These are phyloP conservation scores for Raffaelea albimanens DNA, from an alignment of 2,329 filamentous ascomycete species.

Conservation along the genomic window DNA sequence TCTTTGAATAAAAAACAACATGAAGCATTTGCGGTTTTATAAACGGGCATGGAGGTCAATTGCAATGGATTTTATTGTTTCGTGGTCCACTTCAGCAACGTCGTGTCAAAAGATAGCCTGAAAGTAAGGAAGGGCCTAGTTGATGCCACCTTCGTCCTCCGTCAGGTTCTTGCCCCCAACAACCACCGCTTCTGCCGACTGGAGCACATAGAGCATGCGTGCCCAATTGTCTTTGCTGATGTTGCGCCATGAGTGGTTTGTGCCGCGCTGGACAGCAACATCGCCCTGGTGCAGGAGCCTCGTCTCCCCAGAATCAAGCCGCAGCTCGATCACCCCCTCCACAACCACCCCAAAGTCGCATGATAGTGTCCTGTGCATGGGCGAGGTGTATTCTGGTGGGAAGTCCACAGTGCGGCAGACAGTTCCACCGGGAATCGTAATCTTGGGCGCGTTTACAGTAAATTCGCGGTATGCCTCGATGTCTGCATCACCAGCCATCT, in stretches of 20 bases:
- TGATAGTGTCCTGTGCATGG: conserved; percentile 30
- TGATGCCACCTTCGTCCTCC: conserved; percentile 23
- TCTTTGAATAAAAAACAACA: too few species aligned
- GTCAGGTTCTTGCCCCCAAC: conserved; percentile 14
- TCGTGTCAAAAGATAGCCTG: too few species aligned
- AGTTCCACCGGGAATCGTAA: conserved; percentile 3
- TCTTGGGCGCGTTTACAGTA: background rate
- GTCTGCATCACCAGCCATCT: background rate
- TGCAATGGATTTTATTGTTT: too few species aligned
- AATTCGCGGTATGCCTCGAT: background rate
- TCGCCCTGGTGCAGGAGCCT: conserved; percentile 30
- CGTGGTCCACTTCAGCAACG: too few species aligned
- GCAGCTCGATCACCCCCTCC: conserved; percentile 27
- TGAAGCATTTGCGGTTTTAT: too few species aligned
- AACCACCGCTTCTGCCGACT: conserved; percentile 14
- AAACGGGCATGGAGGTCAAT: too few species aligned
- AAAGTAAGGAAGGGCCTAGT: too few species aligned
- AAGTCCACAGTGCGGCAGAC: conserved; percentile 17
- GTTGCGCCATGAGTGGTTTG: conserved; percentile 33
- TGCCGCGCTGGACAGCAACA: conserved; percentile 33
- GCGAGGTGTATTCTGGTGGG: conserved; percentile 19
- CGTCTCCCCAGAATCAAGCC: conserved; percentile 28
- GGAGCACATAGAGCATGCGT: conserved; percentile 30
- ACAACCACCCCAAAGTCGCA: conserved; percentile 31
- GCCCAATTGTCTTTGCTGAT: conserved; percentile 32